Percentiles rank a stretch among this genome's conserved stretches.
Evolutionary conservation across 2,329 filamentous ascomycete genomes (phyloP).

Genomic region (Colletotrichum australisinense): DNA sequence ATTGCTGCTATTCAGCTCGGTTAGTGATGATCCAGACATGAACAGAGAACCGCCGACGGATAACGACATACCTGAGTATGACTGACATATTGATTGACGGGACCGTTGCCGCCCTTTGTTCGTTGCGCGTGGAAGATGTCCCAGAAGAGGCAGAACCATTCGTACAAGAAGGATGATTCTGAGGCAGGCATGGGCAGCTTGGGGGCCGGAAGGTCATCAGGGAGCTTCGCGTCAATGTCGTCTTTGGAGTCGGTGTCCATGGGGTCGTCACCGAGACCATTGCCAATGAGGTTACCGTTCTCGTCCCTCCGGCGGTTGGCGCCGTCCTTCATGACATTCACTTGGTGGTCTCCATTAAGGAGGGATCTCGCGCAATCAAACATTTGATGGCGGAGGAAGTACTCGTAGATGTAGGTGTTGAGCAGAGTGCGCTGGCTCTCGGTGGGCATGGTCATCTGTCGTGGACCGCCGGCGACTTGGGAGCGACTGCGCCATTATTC

Average conservation of each 20-base stretch:
- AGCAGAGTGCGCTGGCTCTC: constrained; percentile 68
- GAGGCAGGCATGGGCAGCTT: constrained; percentile 72
- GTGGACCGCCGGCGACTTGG: constrained; percentile 41
- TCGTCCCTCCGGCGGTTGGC: constrained; percentile 75
- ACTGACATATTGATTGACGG: constrained; percentile 80
- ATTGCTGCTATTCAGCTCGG: constrained; percentile 64
- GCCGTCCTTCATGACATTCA: constrained; percentile 76
- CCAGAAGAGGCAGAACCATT: constrained; percentile 99
- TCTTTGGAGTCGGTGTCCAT: constrained; percentile 90
- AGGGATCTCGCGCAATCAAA: constrained; percentile 84
- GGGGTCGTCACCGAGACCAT: constrained; percentile 77
- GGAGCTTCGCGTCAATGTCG: constrained; percentile 77
- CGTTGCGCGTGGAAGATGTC: constrained; percentile 91
- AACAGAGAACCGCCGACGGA: constrained; percentile 17
- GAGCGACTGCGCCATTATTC: constrained; percentile 63
- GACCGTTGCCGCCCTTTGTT: constrained; percentile 70
- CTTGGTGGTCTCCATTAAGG: constrained; percentile 72
- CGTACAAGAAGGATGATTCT: constrained; percentile 88
- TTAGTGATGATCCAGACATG: constrained; percentile 18
- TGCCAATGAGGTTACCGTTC: constrained; percentile 73
- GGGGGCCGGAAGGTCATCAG: constrained; percentile 82
- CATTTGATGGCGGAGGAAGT: constrained; percentile 88
- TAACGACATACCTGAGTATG: constrained; percentile 79
- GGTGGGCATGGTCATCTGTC: constrained; percentile 37
- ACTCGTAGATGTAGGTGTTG: constrained; percentile 92